Base-by-base conservation (phyloP, 1,284 basidiomycete genomes). In the Cerrena zonata region DNA sequence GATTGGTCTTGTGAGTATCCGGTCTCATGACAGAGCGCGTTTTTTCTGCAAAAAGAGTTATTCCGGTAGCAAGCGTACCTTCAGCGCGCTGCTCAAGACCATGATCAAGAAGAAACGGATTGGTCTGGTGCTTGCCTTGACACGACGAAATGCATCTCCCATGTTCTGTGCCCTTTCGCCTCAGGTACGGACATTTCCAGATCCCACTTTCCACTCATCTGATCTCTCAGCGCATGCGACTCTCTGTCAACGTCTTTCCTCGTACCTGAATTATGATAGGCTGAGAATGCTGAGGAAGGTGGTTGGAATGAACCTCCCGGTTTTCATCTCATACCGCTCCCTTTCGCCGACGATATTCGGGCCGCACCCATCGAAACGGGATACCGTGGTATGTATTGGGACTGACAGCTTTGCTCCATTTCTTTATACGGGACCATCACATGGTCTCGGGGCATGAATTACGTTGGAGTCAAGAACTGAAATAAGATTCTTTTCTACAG, bases 321-420 rank as follows among this genome's bases (percentile, higher is more conserved):
- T 1, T 91, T 99, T 65, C 91, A 98, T 69, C 74, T 98, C 47
- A 88, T 97, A 53, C 84, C 86, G 10, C 69, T 98, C 22, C 94
- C 95, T 0, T 99, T 89, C 63, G 89, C 90, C 5, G 95, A 99
- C 63, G 96, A 99, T 61, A 86, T 99, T 45, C 84, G 95, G 43
- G 76, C 79, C 26, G 84, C 85, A 5, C 86, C 89, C 42, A 65
- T 82, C 46, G 72, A 79, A 49, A 69, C 77, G 54, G 78, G 68
- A 2, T 67, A 75, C 62, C 77, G 75, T 74, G 84, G 86, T 78
- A 59, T 41, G 68, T 53, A 47, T 25, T 22, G 15, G n/a, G n/a
- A 18, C 39, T 40, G 39, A 23, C 26, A n/a, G 25, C 47, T 43
- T 25, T 27, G 12, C 27, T 27, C 39, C 34, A 13, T 26, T 23